Evolutionary conservation across 2,329 filamentous ascomycete genomes (phyloP).

Genomic region (Fusarium sp.): DNA sequence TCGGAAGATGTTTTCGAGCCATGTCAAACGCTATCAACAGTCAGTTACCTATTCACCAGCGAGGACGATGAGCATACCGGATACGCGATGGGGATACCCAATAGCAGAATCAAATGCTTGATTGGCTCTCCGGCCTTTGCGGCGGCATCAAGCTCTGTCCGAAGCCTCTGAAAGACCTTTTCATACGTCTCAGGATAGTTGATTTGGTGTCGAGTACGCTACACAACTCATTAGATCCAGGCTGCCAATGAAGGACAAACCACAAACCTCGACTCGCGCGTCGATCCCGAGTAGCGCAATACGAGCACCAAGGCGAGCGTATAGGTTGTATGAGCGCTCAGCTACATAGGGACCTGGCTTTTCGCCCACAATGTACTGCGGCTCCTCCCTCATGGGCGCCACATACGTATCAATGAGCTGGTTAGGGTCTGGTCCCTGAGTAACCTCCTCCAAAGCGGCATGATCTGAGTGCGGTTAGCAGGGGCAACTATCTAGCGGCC

Average conservation of each 20-base stretch:
- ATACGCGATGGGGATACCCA: slow-evolving; percentile 89
- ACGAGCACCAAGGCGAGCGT: slow-evolving; percentile 82
- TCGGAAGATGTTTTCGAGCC: slow-evolving; percentile 91
- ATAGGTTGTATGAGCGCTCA: slow-evolving; percentile 87
- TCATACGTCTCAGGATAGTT: slow-evolving; percentile 95
- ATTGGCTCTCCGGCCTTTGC: slow-evolving; percentile 78
- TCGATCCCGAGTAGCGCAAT: slow-evolving; percentile 91
- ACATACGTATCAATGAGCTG: slow-evolving; percentile 84
- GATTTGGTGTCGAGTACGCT: slow-evolving; percentile 89
- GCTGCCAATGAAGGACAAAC: not conserved
- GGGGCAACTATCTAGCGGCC: not conserved
- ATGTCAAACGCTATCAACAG: slow-evolving; percentile 77
- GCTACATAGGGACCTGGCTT: slow-evolving; percentile 89
- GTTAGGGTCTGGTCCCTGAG: slow-evolving; percentile 71
- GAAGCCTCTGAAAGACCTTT: slow-evolving; percentile 80
- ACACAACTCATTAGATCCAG: slow-evolving; percentile 55
- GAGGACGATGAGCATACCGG: slow-evolving; percentile 63
- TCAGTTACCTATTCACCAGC: slow-evolving; percentile 10
- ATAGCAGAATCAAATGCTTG: slow-evolving; percentile 85
- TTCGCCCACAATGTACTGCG: slow-evolving; percentile 82
- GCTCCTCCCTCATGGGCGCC: slow-evolving; percentile 63
- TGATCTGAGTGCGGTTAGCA: slow-evolving; percentile 36
- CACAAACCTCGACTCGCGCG: slow-evolving; percentile 82
- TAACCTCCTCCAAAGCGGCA: slow-evolving; percentile 35
- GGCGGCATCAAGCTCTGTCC: slow-evolving; percentile 76